Conservation (phyloP, 768 basidiomycete species). For the Boletellus ananas region DNA sequence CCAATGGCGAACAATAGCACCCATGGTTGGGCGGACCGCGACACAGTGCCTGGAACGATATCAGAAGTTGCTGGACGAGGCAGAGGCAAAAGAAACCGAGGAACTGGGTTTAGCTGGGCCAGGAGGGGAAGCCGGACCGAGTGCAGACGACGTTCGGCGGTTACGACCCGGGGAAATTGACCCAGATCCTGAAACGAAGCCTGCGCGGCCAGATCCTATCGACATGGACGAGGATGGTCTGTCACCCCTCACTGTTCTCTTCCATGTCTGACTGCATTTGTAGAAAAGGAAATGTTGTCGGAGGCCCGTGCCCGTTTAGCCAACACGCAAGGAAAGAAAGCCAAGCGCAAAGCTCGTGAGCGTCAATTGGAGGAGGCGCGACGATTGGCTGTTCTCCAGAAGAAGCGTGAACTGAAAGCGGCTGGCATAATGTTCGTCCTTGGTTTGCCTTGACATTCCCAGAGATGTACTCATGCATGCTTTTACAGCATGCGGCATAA, state of each 20-base stretch:
- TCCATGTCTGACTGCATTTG: constrained; percentile 5
- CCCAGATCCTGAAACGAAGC: constrained; percentile 97
- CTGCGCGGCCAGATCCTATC: constrained; percentile 96
- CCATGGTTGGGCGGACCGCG: constrained; percentile 96
- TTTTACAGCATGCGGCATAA: constrained; percentile 79
- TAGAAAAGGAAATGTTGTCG: constrained; percentile 99
- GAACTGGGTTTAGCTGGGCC: constrained; percentile 90
- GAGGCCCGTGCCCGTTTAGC: constrained; percentile 97
- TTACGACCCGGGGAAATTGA: constrained; percentile 96
- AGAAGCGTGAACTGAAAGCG: constrained; percentile 96
- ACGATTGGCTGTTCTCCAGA: constrained; percentile 90
- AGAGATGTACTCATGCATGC: constrained; percentile 1
- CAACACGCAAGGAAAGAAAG: constrained; percentile 99
- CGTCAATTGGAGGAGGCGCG: constrained; percentile 96
- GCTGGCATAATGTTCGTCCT: constrained; percentile 88
- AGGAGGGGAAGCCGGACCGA: constrained; percentile 71
- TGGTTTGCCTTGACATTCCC: neutral
- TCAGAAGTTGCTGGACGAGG: constrained; percentile 96
- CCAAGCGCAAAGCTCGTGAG: constrained; percentile 97
- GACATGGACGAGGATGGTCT: constrained; percentile 99
- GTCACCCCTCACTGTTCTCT: constrained; percentile 17
- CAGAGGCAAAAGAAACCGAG: constrained; percentile 93
- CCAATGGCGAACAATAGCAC: constrained; percentile 99
- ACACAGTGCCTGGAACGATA: constrained; percentile 98
- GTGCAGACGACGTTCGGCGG: constrained; percentile 87